phyloP scores from a whole-genome alignment of 352 stramenopile species.

The Peronosclerospora sorghi region DNA sequence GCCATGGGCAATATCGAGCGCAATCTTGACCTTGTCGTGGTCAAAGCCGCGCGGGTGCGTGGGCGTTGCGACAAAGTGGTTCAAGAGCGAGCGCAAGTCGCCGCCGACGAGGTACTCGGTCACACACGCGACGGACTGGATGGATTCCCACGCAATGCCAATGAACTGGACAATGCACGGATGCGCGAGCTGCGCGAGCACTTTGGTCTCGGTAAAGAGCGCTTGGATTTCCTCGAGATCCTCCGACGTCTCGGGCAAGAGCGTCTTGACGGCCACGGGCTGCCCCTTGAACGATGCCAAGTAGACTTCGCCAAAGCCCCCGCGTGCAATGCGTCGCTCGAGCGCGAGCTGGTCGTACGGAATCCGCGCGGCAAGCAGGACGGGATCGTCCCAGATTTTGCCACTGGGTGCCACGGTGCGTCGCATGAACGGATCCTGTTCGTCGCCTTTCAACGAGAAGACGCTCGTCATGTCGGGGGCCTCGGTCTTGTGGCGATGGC shows the following conservation, averaged over 20 bases:
- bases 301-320: slow-evolving; percentile 45
- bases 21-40: slow-evolving; percentile 35
- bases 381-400: slow-evolving; percentile 32
- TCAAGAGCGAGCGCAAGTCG: slow-evolving; percentile 30
- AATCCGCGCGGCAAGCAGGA: slow-evolving; percentile 28
- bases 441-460: slow-evolving; percentile 3
- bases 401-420: slow-evolving; percentile 17
- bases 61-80: slow-evolving; percentile 19
- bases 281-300: slow-evolving; percentile 30
- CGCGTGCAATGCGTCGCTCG: slow-evolving; percentile 30
- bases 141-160: slow-evolving; percentile 46
- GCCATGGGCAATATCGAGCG: slow-evolving; percentile 27
- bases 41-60: slow-evolving; percentile 26
- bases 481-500: slow-evolving; percentile 1
- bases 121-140: slow-evolving; percentile 33
- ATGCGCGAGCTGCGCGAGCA: slow-evolving; percentile 49
- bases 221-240: slow-evolving; percentile 41
- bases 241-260: slow-evolving; percentile 36
- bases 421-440: slow-evolving; percentile 13
- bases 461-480: slow-evolving; percentile 8
- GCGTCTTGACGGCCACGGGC: slow-evolving; percentile 44
- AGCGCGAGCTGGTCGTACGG: slow-evolving; percentile 33
- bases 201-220: slow-evolving; percentile 42
- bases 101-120: slow-evolving; percentile 38
- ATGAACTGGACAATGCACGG: slow-evolving; percentile 53